These are phyloP conservation scores for Dentipellis sp. DNA, from an alignment of 768 basidiomycete species.

Conservation along the genomic window DNA sequence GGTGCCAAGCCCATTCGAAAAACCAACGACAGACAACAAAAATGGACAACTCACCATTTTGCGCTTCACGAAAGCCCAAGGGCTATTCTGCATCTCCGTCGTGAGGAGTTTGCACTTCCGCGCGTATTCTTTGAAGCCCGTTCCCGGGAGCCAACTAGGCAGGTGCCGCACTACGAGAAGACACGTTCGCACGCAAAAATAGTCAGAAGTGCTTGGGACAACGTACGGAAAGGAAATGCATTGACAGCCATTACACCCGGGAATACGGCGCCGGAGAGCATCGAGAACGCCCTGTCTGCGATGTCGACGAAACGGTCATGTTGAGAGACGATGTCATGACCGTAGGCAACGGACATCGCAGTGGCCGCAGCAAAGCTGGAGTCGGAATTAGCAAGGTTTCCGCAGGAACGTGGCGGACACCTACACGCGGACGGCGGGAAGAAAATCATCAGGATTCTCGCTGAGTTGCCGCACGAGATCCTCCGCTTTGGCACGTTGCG, in stretches of 20 bases:
- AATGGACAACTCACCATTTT: neutral
- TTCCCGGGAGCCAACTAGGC: conserved; percentile 3
- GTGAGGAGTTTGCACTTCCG: neutral
- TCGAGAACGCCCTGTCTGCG: conserved; percentile 6
- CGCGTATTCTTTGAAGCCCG: neutral
- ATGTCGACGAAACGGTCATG: conserved; percentile 8
- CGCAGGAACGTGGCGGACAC: neutral
- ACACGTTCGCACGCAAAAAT: neutral
- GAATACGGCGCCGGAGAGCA: conserved; percentile 16
- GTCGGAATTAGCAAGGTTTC: neutral
- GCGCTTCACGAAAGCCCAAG: neutral
- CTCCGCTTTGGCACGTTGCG: neutral
- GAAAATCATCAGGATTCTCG: neutral
- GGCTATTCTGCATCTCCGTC: neutral
- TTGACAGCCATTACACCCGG: neutral
- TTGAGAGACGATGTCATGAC: conserved; percentile 6
- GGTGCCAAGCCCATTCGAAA: too few species aligned
- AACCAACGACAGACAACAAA: neutral
- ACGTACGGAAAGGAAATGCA: neutral
- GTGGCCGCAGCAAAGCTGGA: neutral
- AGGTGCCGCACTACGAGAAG: neutral
- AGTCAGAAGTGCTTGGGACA: too few species aligned
- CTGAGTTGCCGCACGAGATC: neutral
- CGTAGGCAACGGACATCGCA: conserved; percentile 11
- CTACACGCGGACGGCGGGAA: neutral